Percentiles rank a stretch among this genome's conserved stretches.
Evolutionary conservation across 139 green algal genomes (phyloP).

Genomic region (Chlorella sorokiniana): DNA sequence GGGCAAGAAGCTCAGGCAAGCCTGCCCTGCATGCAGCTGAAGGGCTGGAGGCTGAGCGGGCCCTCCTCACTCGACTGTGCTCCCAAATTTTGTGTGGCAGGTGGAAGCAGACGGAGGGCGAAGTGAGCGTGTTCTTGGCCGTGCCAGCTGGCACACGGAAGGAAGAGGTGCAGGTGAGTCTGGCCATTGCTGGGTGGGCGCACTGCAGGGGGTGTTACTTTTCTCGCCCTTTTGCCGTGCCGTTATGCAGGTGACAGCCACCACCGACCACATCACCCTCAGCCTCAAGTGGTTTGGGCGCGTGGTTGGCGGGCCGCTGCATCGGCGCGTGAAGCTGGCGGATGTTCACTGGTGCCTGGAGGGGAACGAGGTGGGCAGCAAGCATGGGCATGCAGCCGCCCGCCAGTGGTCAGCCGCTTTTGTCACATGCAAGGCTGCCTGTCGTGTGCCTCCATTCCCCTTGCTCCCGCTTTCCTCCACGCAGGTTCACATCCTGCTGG

Average conservation of each 20-base stretch:
- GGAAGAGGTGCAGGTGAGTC: slow-evolving; percentile 21
- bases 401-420: too few species aligned
- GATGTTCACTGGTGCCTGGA: slow-evolving; percentile 72
- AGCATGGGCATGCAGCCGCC: not conserved
- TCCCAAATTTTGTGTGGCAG: too few species aligned
- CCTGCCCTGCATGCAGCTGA: not conserved
- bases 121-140: slow-evolving; percentile 16
- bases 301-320: slow-evolving; percentile 63
- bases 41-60: slow-evolving; percentile 3
- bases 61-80: not conserved
- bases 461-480: not conserved
- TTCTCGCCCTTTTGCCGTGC: not conserved
- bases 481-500: slow-evolving; percentile 57
- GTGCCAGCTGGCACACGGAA: slow-evolving; percentile 34
- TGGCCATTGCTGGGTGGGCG: not conserved
- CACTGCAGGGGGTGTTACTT: not conserved
- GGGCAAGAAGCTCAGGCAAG: slow-evolving; percentile 1
- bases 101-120: slow-evolving; percentile 37
- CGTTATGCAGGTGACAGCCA: slow-evolving; percentile 37
- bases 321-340: slow-evolving; percentile 34
- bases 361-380: slow-evolving; percentile 38
- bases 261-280: slow-evolving; percentile 44
- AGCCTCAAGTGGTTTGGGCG: slow-evolving; percentile 65
- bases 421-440: not conserved
- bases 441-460: not conserved